These are phyloP conservation scores for Begonia fuchsioides DNA, from an alignment of 306 rosid genomes.

Conservation along the genomic window DNA sequence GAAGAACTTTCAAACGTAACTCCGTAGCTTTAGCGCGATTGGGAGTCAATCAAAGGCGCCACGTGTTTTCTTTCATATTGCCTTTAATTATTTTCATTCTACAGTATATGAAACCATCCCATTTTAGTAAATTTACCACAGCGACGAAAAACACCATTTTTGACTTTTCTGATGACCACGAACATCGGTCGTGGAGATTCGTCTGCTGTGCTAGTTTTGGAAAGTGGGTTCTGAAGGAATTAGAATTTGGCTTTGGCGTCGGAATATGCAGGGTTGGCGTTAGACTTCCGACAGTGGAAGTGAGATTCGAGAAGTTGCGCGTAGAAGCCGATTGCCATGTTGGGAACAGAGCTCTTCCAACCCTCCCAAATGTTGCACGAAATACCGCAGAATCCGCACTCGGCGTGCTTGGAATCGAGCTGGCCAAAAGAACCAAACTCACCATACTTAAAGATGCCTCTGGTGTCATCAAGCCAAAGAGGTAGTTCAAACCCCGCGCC, in stretches of 20 bases:
- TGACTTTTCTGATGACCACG: too few relatives aligned
- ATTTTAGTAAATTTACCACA: too few relatives aligned
- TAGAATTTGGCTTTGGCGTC: neutral
- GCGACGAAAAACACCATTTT: too few relatives aligned
- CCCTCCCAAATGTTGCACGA: slow-evolving; percentile 45
- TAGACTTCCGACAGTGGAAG: slow-evolving; percentile 66
- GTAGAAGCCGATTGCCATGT: slow-evolving; percentile 60
- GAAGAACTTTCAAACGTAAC: too few relatives aligned
- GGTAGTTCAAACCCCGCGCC: slow-evolving; percentile 18
- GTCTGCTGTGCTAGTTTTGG: too few relatives aligned
- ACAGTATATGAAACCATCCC: too few relatives aligned
- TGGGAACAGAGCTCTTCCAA: slow-evolving; percentile 75
- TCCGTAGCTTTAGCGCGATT: too few relatives aligned
- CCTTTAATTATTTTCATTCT: too few relatives aligned
- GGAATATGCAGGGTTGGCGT: slow-evolving; percentile 59
- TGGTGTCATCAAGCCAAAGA: slow-evolving; percentile 71
- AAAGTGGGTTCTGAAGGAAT: too few relatives aligned
- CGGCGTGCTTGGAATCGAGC: slow-evolving; percentile 35
- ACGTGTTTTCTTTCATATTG: too few relatives aligned
- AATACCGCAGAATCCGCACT: slow-evolving; percentile 43
- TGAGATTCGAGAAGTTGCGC: slow-evolving; percentile 47
- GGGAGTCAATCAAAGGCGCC: too few relatives aligned
- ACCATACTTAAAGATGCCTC: slow-evolving; percentile 64
- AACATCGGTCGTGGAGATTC: too few relatives aligned
- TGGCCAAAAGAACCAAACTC: slow-evolving; percentile 52